A percentile compares a stretch with the other conserved stretches of the same genome.
These are phyloP conservation scores for Phytopythium ostracodes DNA, from an alignment of 352 stramenopile species.

Conservation along the genomic window DNA sequence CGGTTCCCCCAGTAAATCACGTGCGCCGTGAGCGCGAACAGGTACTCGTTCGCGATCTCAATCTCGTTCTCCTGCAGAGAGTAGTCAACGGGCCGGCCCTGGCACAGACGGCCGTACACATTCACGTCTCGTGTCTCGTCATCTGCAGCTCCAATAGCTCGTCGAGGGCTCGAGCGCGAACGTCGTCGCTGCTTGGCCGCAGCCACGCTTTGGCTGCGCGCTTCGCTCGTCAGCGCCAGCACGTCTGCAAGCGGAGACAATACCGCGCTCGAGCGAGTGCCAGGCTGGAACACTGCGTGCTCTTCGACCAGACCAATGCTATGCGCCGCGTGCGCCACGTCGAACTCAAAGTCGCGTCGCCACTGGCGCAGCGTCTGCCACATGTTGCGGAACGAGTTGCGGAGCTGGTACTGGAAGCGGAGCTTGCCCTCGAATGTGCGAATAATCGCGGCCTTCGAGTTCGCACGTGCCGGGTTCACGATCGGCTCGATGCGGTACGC, in stretches of 20 bases:
- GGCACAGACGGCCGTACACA: constrained; percentile 60
- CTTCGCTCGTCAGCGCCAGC: constrained; percentile 13
- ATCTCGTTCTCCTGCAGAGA: constrained; percentile 94
- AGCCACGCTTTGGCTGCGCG: background rate
- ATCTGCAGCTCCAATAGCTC: constrained; percentile 12
- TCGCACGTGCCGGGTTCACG: constrained; percentile 65
- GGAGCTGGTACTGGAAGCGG: constrained; percentile 83
- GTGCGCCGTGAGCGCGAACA: constrained; percentile 90
- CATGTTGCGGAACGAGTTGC: constrained; percentile 77
- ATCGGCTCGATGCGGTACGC: constrained; percentile 95
- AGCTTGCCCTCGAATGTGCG: constrained; percentile 80
- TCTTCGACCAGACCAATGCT: constrained; percentile 70
- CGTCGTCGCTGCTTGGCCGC: background rate
- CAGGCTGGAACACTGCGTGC: background rate
- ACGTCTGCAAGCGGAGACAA: constrained; percentile 28
- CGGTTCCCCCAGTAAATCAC: constrained; percentile 92
- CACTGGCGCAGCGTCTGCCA: constrained; percentile 73
- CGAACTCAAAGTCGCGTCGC: constrained; percentile 69
- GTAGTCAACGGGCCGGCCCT: constrained; percentile 79
- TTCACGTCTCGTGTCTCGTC: constrained; percentile 34
- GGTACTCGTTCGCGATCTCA: constrained; percentile 92
- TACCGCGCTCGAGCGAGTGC: constrained; percentile 12
- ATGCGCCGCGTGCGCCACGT: constrained; percentile 63
- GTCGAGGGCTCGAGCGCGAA: constrained; percentile 1
- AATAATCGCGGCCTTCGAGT: constrained; percentile 85